Percentiles rank a stretch among this genome's conserved stretches.
phyloP scores from a whole-genome alignment of 345 rosid genomes.

The Boechera divaricarpa region DNA sequence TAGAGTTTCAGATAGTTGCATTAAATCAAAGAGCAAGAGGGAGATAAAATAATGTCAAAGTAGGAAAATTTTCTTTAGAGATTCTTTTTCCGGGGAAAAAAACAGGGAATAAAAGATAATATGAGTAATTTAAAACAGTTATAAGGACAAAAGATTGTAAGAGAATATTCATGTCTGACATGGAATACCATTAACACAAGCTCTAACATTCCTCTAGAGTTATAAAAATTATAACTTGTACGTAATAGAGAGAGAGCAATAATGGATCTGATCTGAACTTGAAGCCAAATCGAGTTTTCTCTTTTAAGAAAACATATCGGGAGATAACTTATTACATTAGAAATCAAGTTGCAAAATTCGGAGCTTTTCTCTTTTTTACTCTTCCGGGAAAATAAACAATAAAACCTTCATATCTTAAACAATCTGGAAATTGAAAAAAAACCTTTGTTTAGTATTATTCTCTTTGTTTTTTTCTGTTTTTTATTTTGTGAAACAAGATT shows the following conservation, averaged over 20 bases:
- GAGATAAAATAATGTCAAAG: constrained; percentile 40
- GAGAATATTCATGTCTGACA: constrained; percentile 45
- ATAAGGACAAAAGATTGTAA: constrained; percentile 44
- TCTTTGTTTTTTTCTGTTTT: constrained; percentile 1
- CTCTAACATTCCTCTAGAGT: constrained; percentile 31
- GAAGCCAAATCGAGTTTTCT: constrained; percentile 29
- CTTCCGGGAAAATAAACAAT: constrained; percentile 36
- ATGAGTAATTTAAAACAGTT: constrained; percentile 30
- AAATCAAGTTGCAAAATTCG: constrained; percentile 35
- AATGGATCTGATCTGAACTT: constrained; percentile 29
- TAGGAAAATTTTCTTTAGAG: constrained; percentile 34
- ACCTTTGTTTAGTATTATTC: neutral
- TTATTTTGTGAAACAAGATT: constrained; percentile 12
- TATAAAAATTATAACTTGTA: constrained; percentile 4
- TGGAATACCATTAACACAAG: constrained; percentile 42
- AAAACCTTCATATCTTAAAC: constrained; percentile 13
- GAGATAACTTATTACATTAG: constrained; percentile 18
- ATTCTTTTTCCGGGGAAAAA: constrained; percentile 45
- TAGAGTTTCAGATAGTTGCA: constrained; percentile 35
- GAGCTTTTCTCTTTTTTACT: constrained; percentile 19
- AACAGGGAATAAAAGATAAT: constrained; percentile 40
- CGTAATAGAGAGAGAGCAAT: neutral
- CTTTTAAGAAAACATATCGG: constrained; percentile 22
- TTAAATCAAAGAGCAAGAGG: constrained; percentile 41
- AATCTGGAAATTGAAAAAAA: constrained; percentile 11